These are phyloP conservation scores for Hypoxylon sp. DNA, from an alignment of 2,329 filamentous ascomycete species.

Conservation along the genomic window DNA sequence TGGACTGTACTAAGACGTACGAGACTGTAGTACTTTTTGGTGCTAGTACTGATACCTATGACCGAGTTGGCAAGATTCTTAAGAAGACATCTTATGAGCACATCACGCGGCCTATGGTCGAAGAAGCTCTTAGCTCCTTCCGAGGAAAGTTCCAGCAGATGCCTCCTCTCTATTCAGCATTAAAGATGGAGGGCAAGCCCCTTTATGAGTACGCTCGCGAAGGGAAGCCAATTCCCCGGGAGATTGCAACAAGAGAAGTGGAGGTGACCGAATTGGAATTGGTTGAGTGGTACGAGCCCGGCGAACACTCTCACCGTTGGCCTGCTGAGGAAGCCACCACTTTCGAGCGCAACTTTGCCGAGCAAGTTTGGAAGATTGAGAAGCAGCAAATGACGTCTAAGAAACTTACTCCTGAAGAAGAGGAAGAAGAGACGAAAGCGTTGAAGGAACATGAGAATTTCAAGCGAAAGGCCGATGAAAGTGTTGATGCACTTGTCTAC, in stretches of 20 bases:
- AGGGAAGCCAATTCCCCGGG: conserved; percentile 86
- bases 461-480: conserved; percentile 72
- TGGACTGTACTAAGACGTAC: conserved; percentile 93
- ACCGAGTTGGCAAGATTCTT: conserved; percentile 86
- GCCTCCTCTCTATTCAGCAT: conserved; percentile 91
- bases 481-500: conserved; percentile 69
- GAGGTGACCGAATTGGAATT: conserved; percentile 84
- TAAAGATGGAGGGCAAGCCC: conserved; percentile 94
- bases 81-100: conserved; percentile 82
- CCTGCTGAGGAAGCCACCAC: conserved; percentile 83
- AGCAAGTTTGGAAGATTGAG: conserved; percentile 77
- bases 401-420: conserved; percentile 68
- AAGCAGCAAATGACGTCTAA: conserved; percentile 67
- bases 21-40: conserved; percentile 92
- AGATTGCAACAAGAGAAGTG: conserved; percentile 86
- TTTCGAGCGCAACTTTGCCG: conserved; percentile 81
- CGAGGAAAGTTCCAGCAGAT: conserved; percentile 89
- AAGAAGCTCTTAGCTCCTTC: conserved; percentile 81
- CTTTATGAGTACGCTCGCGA: conserved; percentile 96
- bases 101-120: conserved; percentile 83
- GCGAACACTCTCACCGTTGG: conserved; percentile 83
- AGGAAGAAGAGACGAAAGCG: conserved; percentile 69
- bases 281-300: conserved; percentile 87
- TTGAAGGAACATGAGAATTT: conserved; percentile 69
- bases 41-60: conserved; percentile 92